These are phyloP conservation scores for Colletotrichum abscissum DNA, from an alignment of 2,329 filamentous ascomycete genomes.

Conservation along the genomic window DNA sequence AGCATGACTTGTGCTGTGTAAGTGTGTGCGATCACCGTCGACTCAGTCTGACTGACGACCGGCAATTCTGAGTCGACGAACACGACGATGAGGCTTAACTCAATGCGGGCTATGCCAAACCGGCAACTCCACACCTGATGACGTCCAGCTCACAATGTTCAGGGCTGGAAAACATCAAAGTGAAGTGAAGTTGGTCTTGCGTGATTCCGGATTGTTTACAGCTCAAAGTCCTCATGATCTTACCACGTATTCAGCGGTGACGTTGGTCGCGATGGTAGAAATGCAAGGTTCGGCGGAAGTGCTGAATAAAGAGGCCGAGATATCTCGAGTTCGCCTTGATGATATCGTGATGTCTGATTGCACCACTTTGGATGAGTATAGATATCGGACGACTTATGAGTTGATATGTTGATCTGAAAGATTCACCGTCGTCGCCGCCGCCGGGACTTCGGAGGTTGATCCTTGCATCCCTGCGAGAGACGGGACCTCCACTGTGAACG, in stretches of 20 bases:
- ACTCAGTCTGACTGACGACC: background rate
- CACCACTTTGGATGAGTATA: background rate
- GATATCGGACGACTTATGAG: slow-evolving; percentile 12
- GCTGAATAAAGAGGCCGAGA: background rate
- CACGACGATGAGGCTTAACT: background rate
- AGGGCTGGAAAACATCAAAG: background rate
- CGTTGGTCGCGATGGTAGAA: background rate
- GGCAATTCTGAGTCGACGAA: background rate
- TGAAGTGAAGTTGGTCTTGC: background rate
- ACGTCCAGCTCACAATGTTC: background rate
- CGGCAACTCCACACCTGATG: background rate
- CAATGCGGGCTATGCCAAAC: background rate
- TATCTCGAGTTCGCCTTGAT: background rate
- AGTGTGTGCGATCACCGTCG: background rate
- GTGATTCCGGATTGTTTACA: too few species aligned
- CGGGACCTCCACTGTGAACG: slow-evolving; percentile 11
- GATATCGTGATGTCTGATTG: background rate
- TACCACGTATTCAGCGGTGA: background rate
- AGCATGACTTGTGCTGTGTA: background rate
- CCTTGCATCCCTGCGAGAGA: slow-evolving; percentile 25
- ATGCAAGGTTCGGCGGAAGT: background rate
- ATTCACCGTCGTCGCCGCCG: background rate
- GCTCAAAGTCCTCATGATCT: background rate
- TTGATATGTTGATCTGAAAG: slow-evolving; percentile 3
- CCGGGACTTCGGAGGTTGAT: slow-evolving; percentile 26